A percentile compares a stretch with the other conserved stretches of the same genome.
phyloP scores from a whole-genome alignment of 2,329 filamentous ascomycete species.

The Atkinsonella hypoxylon region DNA sequence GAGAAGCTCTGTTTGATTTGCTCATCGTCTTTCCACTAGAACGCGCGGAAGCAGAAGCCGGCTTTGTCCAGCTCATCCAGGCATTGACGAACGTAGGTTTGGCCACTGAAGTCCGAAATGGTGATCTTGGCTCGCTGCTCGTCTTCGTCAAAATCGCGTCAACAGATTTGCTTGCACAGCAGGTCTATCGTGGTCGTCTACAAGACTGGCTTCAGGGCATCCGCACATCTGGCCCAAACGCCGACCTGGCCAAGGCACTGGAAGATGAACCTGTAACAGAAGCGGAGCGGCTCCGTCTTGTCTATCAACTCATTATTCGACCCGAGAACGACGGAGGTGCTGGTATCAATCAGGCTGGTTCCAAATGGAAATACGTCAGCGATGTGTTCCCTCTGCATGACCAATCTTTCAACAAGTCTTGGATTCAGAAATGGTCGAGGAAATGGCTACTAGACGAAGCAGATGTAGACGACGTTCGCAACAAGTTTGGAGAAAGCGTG shows the following conservation, averaged over 20 bases:
- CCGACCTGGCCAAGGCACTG: constrained; percentile 57
- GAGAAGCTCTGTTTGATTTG: not conserved
- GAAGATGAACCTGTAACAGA: constrained; percentile 68
- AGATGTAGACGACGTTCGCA: constrained; percentile 62
- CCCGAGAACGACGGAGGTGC: constrained; percentile 64
- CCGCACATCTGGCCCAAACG: constrained; percentile 61
- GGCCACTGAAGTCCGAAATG: constrained; percentile 74
- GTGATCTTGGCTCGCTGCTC: constrained; percentile 62
- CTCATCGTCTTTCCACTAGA: constrained; percentile 33
- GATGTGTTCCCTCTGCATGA: constrained; percentile 74
- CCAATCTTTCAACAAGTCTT: constrained; percentile 58
- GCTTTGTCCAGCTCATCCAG: constrained; percentile 68
- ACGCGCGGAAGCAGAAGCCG: constrained; percentile 54
- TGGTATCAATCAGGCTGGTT: constrained; percentile 56
- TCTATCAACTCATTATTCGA: constrained; percentile 75
- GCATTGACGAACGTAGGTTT: constrained; percentile 70
- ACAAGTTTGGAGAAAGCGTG: constrained; percentile 71
- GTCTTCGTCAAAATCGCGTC: constrained; percentile 76
- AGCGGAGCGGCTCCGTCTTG: constrained; percentile 75
- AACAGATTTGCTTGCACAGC: constrained; percentile 59
- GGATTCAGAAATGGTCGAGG: constrained; percentile 63
- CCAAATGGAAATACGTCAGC: constrained; percentile 61
- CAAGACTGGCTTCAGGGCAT: constrained; percentile 93
- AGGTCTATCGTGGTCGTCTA: constrained; percentile 77
- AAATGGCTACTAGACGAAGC: constrained; percentile 54